Percentiles rank a stretch among this genome's conserved stretches.
These are phyloP conservation scores for Psidium guajava DNA, from an alignment of 345 rosid species.

Conservation along the genomic window DNA sequence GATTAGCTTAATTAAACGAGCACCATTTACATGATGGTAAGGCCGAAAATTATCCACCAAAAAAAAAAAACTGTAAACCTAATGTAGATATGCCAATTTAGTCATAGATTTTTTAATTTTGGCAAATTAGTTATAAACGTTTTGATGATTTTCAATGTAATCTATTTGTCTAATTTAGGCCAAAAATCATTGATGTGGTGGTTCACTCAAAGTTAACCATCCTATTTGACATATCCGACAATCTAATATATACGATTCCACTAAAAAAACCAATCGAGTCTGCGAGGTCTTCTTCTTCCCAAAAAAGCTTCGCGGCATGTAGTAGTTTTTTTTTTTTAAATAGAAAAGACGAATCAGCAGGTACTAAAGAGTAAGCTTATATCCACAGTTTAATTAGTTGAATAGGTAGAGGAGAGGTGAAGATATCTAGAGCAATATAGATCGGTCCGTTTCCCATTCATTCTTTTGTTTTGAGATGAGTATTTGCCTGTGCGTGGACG, in stretches of 20 bases:
- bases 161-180: background rate
- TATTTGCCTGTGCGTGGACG: background rate
- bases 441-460: no score
- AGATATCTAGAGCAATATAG: no score
- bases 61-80: no score
- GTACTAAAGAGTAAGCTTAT: no score
- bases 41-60: no score
- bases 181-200: accelerated
- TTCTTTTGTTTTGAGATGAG: background rate
- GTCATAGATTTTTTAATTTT: background rate
- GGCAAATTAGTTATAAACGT: background rate
- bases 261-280: background rate
- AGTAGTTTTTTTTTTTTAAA: no score
- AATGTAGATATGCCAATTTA: background rate
- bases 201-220: background rate
- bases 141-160: background rate
- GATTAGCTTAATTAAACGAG: background rate
- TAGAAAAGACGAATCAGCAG: no score
- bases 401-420: no score
- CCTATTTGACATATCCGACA: background rate
- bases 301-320: no score
- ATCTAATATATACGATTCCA: background rate
- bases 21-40: no score
- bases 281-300: no score
- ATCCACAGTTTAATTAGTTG: no score